Base-by-base conservation (phyloP, 352 stramenopile species). In the Thalassiosira livingstoniorum region DNA sequence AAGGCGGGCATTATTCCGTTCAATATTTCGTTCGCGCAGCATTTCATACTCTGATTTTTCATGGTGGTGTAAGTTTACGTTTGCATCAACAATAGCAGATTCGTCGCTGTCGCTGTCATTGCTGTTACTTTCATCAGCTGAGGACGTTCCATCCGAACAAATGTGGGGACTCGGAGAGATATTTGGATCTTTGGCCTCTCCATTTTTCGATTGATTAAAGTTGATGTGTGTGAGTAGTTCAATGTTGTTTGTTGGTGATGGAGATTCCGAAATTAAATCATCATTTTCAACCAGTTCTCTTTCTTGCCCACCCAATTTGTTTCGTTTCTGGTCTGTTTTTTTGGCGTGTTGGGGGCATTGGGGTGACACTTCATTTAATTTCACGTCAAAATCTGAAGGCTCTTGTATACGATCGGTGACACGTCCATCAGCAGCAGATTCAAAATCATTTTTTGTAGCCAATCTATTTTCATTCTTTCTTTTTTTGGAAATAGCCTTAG, bases 1-100 rank as follows among this genome's bases (percentile, higher is more conserved):
- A 1, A 88, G 55, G 29, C 81, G 69, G 21, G 42, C 70, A 45
- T 85, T 68, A 47, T 88, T 88, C 13, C 81, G 62, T 43, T 43
- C 64, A 45, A 88, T 88, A 27, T 88, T 88, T 29, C 76, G 47
- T 55, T 82, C 67, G 7, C 81, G 76, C 5, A 88, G 23, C 4
- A 85, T 25, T 67, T 88, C 76, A 51, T 88, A 88, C 34, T 81
- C 81, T n/a, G 81, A 88, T 64, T 84, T 81, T 81, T 68, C 39
- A 47, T 15, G 7, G 39, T 60, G 11, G 51, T 25, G 11, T 10
- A 27, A 27, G 51, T 60, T 47, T 47, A 47, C 7, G 7, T 18
- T 15, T 47, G 15, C 15, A 18, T 47, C 39, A 15, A 7, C 39
- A 7, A 47, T 47, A 15, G 39, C 7, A 47, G 39, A 47, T 18